Percentiles rank a stretch among this genome's conserved stretches.
Evolutionary conservation across 768 basidiomycete species (phyloP).

Genomic region (Panaeolus cyanescens): DNA sequence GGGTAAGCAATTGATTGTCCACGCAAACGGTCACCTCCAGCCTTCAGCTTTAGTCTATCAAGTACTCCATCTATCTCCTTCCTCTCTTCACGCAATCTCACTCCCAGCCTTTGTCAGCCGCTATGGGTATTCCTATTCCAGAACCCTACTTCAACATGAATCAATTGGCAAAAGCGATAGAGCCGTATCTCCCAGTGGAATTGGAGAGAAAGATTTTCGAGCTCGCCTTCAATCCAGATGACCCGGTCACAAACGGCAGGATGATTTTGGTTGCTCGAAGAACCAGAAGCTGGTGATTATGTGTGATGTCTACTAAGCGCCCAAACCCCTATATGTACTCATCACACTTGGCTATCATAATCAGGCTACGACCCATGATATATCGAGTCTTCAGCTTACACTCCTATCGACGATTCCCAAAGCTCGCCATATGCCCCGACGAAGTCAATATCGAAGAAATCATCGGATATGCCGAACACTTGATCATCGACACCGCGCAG

Average conservation of each 20-base stretch:
- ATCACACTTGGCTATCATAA: background rate
- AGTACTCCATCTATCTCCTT: background rate
- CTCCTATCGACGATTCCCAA: background rate
- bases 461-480: background rate
- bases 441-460: background rate
- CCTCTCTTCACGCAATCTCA: background rate
- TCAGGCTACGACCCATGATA: background rate
- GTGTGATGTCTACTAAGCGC: background rate
- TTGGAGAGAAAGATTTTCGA: background rate
- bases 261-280: conserved; percentile 1
- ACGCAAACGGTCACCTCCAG: background rate
- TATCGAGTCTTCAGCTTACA: background rate
- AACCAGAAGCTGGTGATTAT: conserved; percentile 2
- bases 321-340: background rate
- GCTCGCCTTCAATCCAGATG: background rate
- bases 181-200: background rate
- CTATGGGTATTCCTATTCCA: background rate
- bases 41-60: background rate
- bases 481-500: background rate
- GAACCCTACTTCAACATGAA: background rate
- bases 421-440: background rate
- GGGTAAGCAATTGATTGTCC: background rate
- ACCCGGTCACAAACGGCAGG: background rate
- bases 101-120: background rate
- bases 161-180: background rate